Percentiles rank a stretch among this genome's conserved stretches.
Evolutionary conservation across 108 stramenopile genomes (phyloP).

Genomic region (Skeletonema potamos): DNA sequence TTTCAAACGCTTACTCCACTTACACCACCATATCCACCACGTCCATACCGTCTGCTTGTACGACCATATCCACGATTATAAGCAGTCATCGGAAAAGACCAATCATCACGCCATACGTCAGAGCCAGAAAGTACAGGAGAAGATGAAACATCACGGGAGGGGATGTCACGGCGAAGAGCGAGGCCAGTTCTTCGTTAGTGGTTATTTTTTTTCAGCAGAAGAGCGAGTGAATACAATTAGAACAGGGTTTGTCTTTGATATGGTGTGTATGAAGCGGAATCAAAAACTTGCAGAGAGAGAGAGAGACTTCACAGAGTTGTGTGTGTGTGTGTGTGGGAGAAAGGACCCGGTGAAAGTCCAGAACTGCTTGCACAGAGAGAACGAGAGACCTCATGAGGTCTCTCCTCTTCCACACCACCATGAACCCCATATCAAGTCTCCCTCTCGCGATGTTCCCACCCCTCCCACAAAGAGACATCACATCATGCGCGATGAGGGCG

Average conservation of each 20-base stretch:
- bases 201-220: no score
- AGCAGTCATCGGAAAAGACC: slow-evolving; percentile 2
- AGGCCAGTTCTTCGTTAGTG: slow-evolving; percentile 14
- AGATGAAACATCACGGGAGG: slow-evolving; percentile 34
- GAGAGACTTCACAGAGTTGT: not conserved
- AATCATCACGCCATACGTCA: slow-evolving; percentile 38
- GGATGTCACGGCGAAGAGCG: slow-evolving; percentile 33
- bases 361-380: no score
- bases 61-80: not conserved
- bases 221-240: not conserved
- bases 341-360: no score
- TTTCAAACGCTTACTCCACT: not conserved
- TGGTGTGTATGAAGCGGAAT: not conserved
- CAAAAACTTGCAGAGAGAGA: not conserved
- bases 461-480: not conserved
- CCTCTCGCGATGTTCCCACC: not conserved
- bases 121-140: slow-evolving; percentile 21
- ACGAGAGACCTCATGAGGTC: no score
- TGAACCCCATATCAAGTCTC: not conserved
- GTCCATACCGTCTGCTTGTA: not conserved
- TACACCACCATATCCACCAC: slow-evolving; percentile 9
- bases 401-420: no score
- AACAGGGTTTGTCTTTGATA: not conserved
- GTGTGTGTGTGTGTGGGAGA: no score
- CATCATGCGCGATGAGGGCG: not conserved